These are phyloP conservation scores for Cicer judaicum DNA, from an alignment of 306 rosid species.

Conservation along the genomic window DNA sequence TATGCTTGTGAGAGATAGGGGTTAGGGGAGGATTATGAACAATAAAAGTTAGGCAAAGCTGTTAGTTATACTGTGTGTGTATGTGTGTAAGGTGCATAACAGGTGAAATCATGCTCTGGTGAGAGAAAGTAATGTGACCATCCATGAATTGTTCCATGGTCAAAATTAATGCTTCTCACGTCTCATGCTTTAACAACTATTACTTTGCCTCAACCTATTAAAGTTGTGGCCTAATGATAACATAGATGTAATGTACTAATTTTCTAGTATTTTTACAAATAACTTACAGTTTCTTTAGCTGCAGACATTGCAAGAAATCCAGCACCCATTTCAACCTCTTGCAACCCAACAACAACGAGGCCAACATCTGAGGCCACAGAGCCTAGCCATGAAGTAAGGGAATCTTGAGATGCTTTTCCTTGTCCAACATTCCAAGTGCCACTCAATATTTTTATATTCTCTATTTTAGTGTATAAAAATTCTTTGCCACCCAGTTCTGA, in stretches of 20 bases:
- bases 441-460: conserved; percentile 73
- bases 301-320: conserved; percentile 98
- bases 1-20: conserved; percentile 43
- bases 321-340: conserved; percentile 99
- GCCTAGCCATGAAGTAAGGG: conserved; percentile 90
- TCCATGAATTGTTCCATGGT: neutral
- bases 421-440: conserved; percentile 99
- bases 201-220: conserved; percentile 29
- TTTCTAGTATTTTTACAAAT: conserved; percentile 23
- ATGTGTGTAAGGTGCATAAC: neutral
- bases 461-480: conserved; percentile 77
- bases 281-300: conserved; percentile 95
- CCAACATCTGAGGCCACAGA: conserved; percentile 77
- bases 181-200: conserved; percentile 7
- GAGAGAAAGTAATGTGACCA: neutral
- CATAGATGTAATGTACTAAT: conserved; percentile 19
- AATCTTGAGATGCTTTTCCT: conserved; percentile 91
- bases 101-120: neutral
- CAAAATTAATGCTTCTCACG: conserved; percentile 30
- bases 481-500: conserved; percentile 88
- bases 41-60: conserved; percentile 37
- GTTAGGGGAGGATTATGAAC: conserved; percentile 38
- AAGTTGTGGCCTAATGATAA: conserved; percentile 9
- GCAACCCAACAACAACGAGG: conserved; percentile 93
- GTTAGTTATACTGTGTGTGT: conserved; percentile 19